Percentiles rank a stretch among this genome's conserved stretches.
Evolutionary conservation across 257 asterid species (phyloP).

Genomic region (Thymus quinquecostatus): DNA sequence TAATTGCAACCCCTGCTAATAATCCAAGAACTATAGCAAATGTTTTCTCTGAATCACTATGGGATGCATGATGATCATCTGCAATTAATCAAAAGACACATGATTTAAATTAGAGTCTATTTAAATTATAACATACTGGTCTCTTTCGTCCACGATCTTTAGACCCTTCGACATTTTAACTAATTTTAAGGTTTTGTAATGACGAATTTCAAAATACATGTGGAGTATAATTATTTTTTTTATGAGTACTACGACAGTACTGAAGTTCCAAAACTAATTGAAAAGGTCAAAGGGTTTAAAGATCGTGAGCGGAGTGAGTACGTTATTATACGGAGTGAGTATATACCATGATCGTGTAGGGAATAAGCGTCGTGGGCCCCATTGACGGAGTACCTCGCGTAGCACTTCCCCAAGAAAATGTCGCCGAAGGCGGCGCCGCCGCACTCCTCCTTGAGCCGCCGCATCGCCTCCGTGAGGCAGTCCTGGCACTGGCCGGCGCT

Average conservation of each 20-base stretch:
- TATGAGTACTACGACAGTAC: too few relatives aligned
- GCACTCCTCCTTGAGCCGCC: constrained; percentile 79
- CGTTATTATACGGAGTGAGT: too few relatives aligned
- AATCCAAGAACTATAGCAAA: constrained; percentile 84
- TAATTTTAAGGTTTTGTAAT: too few relatives aligned
- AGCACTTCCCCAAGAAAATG: constrained; percentile 86
- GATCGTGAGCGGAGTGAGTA: too few relatives aligned
- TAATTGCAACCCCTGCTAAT: constrained; percentile 76
- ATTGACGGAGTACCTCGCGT: constrained; percentile 80
- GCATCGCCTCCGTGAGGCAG: constrained; percentile 76
- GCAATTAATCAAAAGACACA: neutral
- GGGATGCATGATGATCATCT: constrained; percentile 44
- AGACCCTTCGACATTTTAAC: too few relatives aligned
- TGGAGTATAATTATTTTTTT: too few relatives aligned
- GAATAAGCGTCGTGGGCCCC: constrained; percentile 58
- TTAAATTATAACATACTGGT: too few relatives aligned
- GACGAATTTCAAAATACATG: too few relatives aligned
- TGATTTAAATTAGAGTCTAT: too few relatives aligned
- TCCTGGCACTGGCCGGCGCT: constrained; percentile 86
- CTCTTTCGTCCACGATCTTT: too few relatives aligned
- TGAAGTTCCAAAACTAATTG: too few relatives aligned
- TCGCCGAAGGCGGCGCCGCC: constrained; percentile 93
- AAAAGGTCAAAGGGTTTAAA: too few relatives aligned
- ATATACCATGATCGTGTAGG: constrained; percentile 56
- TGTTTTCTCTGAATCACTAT: constrained; percentile 78